Base-by-base conservation (phyloP, 75 land plant genomes). In the Ceratopteris richardii region DNA sequence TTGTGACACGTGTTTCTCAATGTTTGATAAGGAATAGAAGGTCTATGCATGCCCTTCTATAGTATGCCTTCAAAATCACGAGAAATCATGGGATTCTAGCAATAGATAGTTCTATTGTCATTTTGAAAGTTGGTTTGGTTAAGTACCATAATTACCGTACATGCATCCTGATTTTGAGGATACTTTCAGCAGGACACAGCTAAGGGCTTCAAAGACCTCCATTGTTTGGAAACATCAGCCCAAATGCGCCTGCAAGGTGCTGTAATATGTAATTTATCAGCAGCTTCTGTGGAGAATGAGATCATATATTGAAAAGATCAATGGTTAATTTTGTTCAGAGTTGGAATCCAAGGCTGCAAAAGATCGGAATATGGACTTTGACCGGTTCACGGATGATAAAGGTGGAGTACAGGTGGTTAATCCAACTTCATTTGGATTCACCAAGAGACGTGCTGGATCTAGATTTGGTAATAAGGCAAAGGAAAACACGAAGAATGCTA, bases 351-450 rank as follows among this genome's bases (percentile, higher is more conserved):
- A 52, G 29, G 54, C 13, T 22, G 37, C 24, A 14, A 39, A 22
- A 39, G 30, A 57, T 1, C 16, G 59, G 20, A 29, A 3, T 57
- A 14, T 24, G 59, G 59, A 57, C 39, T 10, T 39, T 2, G n/a
- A 30, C 9, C 3, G 16, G 3, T 30, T 16, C 11, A 26, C 27
- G 10, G 27, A 54, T 54, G 56, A 54, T 3, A 30, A 23, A 1
- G 23, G 6, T 17, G 27, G 56, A 2, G 18, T 26, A 3, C 29
- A 16, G 22, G 3, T 30, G 29, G 29, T 22, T 9, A 54, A 22
- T 12, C 56, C 60, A 23, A 56, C 50, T 48, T 66, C 64, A 1
- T 25, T 19, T 48, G 64, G 50, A 14, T 17, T 18, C 27, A 0
- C 44, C 7, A 66, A 6, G 20, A 57, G 31, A 22, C 26, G 39